Evolutionary conservation across 169 alveolate genomes (phyloP), one percentile per base, ranked within the genome.

Genomic region (Babesia bovis): DNA sequence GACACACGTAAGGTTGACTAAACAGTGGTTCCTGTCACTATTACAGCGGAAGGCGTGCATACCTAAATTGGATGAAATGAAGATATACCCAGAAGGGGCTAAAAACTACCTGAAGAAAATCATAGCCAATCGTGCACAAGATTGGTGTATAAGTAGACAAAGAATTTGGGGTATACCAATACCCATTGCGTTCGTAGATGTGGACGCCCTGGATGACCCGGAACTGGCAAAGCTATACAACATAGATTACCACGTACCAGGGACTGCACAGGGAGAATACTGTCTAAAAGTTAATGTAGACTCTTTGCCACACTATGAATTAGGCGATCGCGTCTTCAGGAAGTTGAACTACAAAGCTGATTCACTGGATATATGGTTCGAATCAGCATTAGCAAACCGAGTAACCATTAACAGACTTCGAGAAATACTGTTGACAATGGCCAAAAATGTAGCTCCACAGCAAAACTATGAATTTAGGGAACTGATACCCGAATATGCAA

Each of bases 101-200:
- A 70, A 75, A 26, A 72, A 82, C 32, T 69, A 60, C 59, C 63
- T 90, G 58, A 49, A 66, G 42, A 83, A 83, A 57, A 74, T 82
- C 0, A 73, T 85, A 4, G 40, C 60, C 58, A 70, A 66, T 59
- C 49, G 92, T 42, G 10, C 61, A 19, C 75, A 79, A 38, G 90
- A 90, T 58, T 91, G 96, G 96, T 91, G 96, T 56, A 51, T 91
- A 50, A 84, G 93, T 49, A 81, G 96, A 35, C 96, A 91, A 67
- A 55, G 93, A 44, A 65, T 44, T 52, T 91, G 96, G 96, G 96
- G 96, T 38, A 76, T 87, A 13, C 90, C 90, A 30, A 83, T 91
- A 28, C 69, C 71, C 0, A 42, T 49, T 23, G 47, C 36, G 1
- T 63, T 12, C 41, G 73, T 63, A 3, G 60, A 32, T 32, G 23